Evolutionary conservation across 768 basidiomycete genomes (phyloP).

Genomic region (Pulveroboletus sp.): DNA sequence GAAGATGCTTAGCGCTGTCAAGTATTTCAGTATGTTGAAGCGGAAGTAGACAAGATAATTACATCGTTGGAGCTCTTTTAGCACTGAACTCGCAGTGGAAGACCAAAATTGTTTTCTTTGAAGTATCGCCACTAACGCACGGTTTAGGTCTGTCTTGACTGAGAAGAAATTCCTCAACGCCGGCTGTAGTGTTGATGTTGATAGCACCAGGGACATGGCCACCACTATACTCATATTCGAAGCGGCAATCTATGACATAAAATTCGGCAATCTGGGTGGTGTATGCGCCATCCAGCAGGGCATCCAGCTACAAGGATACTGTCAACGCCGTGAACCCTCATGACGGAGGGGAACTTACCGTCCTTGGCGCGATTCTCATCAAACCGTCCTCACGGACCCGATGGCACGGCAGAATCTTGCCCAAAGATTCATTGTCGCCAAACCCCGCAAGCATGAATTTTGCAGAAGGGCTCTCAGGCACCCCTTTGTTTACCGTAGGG

Average conservation of each 20-base stretch:
- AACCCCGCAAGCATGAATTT: constrained; percentile 68
- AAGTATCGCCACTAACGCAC: constrained; percentile 69
- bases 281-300: constrained; percentile 74
- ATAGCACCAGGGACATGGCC: constrained; percentile 91
- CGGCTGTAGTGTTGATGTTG: constrained; percentile 81
- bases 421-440: constrained; percentile 88
- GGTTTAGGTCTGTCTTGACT: constrained; percentile 58
- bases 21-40: constrained; percentile 5
- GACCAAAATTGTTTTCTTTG: constrained; percentile 79
- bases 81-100: constrained; percentile 99
- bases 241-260: constrained; percentile 93
- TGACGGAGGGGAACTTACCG: constrained; percentile 49
- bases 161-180: constrained; percentile 81
- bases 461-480: constrained; percentile 56
- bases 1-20: constrained; percentile 85
- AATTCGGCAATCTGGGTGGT: constrained; percentile 61
- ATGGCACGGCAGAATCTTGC: constrained; percentile 93
- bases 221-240: constrained; percentile 93
- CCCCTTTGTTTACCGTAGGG: constrained; percentile 41
- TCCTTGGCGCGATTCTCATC: constrained; percentile 81
- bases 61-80: constrained; percentile 96
- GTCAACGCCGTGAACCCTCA: neutral
- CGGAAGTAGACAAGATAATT: constrained; percentile 26
- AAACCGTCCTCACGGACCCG: constrained; percentile 93
- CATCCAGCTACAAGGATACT: constrained; percentile 57